Conservation (phyloP, 192 early-diverging fungal genomes). For the Oehlia diaphana region DNA sequence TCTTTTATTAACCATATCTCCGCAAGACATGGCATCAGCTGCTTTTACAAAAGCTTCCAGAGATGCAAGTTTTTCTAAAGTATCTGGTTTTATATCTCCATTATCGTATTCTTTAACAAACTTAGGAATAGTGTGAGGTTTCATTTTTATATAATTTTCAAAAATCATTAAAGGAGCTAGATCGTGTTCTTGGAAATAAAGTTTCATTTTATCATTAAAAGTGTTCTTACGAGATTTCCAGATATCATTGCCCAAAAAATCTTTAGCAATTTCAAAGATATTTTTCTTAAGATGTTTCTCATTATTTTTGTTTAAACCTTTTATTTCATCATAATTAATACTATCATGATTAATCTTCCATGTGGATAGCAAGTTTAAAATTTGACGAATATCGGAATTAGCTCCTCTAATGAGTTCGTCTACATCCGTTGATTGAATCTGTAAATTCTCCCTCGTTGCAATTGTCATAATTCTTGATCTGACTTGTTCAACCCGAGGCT, state of each 20-base stretch:
- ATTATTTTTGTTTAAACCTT: conserved; percentile 50
- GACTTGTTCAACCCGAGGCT: conserved; percentile 72
- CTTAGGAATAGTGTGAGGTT: conserved; percentile 47
- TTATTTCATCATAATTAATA: conserved; percentile 83
- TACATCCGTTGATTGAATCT: conserved; percentile 64
- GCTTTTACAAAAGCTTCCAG: conserved; percentile 66
- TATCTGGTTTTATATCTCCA: background rate
- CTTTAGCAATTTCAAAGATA: conserved; percentile 76
- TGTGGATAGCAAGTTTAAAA: conserved; percentile 92
- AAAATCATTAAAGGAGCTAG: conserved; percentile 93
- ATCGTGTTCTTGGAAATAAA: conserved; percentile 89
- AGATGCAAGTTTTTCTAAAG: background rate
- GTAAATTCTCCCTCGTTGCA: conserved; percentile 73
- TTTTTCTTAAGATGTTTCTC: conserved; percentile 46
- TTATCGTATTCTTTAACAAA: background rate
- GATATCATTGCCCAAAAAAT: conserved; percentile 54
- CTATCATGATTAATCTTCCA: conserved; percentile 67
- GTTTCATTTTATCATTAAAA: conserved; percentile 78
- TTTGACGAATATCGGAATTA: conserved; percentile 92
- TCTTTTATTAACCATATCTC: conserved; percentile 75
- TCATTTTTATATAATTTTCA: conserved; percentile 85
- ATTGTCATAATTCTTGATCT: conserved; percentile 77
- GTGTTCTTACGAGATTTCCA: conserved; percentile 43
- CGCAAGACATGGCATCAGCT: conserved; percentile 82
- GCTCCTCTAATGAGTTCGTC: conserved; percentile 79